Evolutionary conservation across 1,284 basidiomycete genomes (phyloP), one percentile per base, ranked within the genome.

Genomic region (Cutaneotrichosporon mucoides): DNA sequence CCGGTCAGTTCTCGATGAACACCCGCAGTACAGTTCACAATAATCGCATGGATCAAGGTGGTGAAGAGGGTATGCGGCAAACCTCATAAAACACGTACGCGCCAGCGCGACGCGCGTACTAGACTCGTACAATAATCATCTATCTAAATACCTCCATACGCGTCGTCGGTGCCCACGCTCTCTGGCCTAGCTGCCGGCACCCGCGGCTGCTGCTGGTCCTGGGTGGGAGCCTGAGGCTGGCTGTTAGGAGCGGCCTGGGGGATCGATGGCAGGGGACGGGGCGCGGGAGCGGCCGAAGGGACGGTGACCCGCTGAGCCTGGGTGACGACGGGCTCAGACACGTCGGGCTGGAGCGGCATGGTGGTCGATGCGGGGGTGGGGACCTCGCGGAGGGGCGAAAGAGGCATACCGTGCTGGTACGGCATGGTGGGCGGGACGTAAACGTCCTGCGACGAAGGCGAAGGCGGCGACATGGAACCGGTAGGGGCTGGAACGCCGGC

Each of bases 391-490:
- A 78, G 55, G 4, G 75, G 72, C 5, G 73, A 69, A 1, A 78
- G 68, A 1, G 76, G 76, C 54, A 66, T 69, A 52, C 76, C 76
- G 58, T 78, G 76, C 44, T 70, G 61, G 60, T 76, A 78, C 7
- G 74, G 74, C 59, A 55, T 66, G 62, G 50, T 65, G 57, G 43
- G 57, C 44, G 7, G 72, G 50, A 15, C 48, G 56, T 6, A 67
- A 13, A 12, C 58, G 56, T 40, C 67, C 68, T 42, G 64, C 11
- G 15, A 24, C 44, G 15, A 16, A 8, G 8, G 44, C 44, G 53
- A 52, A 46, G 42, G 33, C 44, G 45, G 44, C 13, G 66, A 62
- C 50, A 63, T 56, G 11, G 52, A 35, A 16, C 3, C n/a, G n/a
- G 6, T 10, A 15, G 43, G 43, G 43, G 45, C 38, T 35, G 60